Evolutionary conservation across 1,284 basidiomycete genomes (phyloP).

Genomic region (Rhodofomes roseus): DNA sequence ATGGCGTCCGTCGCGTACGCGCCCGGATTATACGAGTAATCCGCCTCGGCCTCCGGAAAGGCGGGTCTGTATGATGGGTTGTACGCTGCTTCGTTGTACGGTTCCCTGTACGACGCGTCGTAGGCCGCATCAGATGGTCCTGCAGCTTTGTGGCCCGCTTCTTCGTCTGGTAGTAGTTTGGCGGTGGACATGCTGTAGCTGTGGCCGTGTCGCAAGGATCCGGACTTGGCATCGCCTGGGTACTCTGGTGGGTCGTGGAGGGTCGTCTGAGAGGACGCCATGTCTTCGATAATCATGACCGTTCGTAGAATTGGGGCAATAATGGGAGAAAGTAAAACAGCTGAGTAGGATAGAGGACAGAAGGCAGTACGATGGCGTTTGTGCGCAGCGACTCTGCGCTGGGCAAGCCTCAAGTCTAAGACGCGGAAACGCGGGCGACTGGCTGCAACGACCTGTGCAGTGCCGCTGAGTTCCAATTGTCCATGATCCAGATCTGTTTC

Average conservation of each 20-base stretch:
- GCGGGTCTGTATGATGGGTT: background rate
- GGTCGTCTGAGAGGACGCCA: constrained; percentile 7
- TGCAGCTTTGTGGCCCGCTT: background rate
- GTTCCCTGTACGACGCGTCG: constrained; percentile 1
- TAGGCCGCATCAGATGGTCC: background rate
- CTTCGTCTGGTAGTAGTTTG: constrained; percentile 4
- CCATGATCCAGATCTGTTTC: background rate
- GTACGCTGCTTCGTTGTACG: background rate
- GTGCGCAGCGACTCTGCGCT: background rate
- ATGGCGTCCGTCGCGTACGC: constrained; percentile 3
- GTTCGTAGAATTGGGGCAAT: background rate
- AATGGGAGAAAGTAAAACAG: background rate
- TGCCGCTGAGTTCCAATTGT: constrained; percentile 3
- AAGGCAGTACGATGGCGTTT: background rate
- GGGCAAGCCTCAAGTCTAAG: background rate
- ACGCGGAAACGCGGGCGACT: background rate
- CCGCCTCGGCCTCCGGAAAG: background rate
- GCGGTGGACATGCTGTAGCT: constrained; percentile 9
- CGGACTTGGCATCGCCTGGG: constrained; percentile 1
- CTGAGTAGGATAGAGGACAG: background rate
- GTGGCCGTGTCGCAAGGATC: constrained; percentile 3
- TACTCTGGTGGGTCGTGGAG: constrained; percentile 2
- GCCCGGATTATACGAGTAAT: constrained; percentile 3
- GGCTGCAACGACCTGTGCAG: background rate
- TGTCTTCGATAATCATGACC: background rate